Conservation (phyloP, 2,329 filamentous ascomycete genomes). For the Herpotrichia juniperi region DNA sequence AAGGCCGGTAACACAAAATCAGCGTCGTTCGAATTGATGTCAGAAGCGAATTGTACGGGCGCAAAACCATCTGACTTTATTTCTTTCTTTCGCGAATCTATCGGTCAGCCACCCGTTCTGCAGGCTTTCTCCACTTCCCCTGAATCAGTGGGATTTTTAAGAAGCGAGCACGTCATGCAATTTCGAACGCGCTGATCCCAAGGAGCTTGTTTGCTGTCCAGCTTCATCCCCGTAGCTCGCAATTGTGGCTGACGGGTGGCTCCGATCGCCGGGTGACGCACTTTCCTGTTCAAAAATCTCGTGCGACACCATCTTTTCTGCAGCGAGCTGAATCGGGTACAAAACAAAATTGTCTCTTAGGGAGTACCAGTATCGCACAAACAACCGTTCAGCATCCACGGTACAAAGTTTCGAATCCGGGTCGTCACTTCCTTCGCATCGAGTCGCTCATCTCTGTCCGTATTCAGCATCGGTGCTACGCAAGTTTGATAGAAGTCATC, state of each 20-base stretch:
- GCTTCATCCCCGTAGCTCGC: neutral
- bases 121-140: neutral
- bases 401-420: constrained; percentile 3
- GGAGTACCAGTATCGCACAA: constrained; percentile 4
- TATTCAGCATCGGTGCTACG: constrained; percentile 4
- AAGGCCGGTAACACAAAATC: neutral
- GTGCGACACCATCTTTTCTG: neutral
- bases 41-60: neutral
- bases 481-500: constrained; percentile 1
- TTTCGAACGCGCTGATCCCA: neutral
- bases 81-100: neutral
- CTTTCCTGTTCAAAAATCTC: neutral
- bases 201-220: no score
- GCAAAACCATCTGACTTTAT: neutral
- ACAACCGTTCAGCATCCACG: neutral
- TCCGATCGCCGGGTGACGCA: neutral
- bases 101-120: neutral
- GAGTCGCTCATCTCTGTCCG: constrained; percentile 7
- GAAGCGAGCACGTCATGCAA: neutral
- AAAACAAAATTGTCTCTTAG: neutral
- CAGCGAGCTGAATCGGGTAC: neutral
- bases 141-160: neutral
- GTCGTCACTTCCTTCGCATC: constrained; percentile 4
- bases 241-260: neutral
- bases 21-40: neutral